Conservation (phyloP, 495 filamentous ascomycete species). For the Tuber brumale region DNA sequence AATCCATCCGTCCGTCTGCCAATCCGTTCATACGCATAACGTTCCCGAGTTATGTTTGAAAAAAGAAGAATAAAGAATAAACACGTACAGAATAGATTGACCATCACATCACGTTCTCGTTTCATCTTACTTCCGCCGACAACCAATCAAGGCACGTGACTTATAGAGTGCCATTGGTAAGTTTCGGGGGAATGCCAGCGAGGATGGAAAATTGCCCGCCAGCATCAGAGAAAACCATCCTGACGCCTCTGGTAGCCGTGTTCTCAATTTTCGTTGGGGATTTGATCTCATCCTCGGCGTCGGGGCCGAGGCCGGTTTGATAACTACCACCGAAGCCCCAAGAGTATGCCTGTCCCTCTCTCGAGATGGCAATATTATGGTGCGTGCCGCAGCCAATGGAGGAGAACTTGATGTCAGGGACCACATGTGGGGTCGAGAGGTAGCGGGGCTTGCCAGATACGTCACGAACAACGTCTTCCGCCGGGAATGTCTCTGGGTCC, state of each 20-base stretch:
- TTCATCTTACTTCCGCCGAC: background rate
- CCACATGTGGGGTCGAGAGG: constrained; percentile 28
- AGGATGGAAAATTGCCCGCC: constrained; percentile 65
- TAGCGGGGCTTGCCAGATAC: constrained; percentile 41
- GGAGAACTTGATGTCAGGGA: constrained; percentile 41
- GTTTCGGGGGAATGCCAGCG: constrained; percentile 41
- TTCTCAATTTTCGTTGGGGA: constrained; percentile 58
- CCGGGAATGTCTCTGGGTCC: constrained; percentile 45
- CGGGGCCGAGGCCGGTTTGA: constrained; percentile 59
- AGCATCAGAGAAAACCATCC: constrained; percentile 54
- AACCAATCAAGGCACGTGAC: background rate
- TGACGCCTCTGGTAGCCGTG: constrained; percentile 53
- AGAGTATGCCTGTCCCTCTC: constrained; percentile 54
- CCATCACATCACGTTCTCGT: background rate
- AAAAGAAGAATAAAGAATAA: background rate
- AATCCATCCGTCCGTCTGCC: background rate
- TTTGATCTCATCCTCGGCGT: constrained; percentile 50
- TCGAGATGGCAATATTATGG: constrained; percentile 56
- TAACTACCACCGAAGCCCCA: constrained; percentile 66
- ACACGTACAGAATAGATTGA: background rate
- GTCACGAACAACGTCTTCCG: constrained; percentile 56
- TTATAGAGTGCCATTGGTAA: constrained; percentile 14
- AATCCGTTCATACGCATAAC: background rate
- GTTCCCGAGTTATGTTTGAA: background rate
- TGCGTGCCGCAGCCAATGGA: constrained; percentile 51